Evolutionary conservation across 2,329 filamentous ascomycete species (phyloP).

Genomic region (Pestalotiopsis fici): DNA sequence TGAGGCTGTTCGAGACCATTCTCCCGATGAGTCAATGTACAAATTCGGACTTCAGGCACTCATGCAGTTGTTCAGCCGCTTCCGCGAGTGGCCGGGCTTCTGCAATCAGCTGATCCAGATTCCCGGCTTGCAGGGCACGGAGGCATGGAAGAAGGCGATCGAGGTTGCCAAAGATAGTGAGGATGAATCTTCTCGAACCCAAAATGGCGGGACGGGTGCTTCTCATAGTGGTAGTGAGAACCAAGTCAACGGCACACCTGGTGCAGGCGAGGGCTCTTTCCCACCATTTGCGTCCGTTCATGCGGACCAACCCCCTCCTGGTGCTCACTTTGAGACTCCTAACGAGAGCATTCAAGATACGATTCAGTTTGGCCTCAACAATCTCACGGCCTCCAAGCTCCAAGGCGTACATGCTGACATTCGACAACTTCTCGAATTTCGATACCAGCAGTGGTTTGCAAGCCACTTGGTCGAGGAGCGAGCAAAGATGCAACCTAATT

Average conservation of each 20-base stretch:
- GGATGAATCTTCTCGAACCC: constrained; percentile 58
- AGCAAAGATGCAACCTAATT: constrained; percentile 96
- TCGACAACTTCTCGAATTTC: constrained; percentile 73
- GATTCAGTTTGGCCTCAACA: constrained; percentile 95
- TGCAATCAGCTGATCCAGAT: constrained; percentile 84
- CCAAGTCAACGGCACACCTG: constrained; percentile 70
- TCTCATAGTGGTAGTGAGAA: constrained; percentile 43
- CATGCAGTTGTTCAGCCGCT: constrained; percentile 79
- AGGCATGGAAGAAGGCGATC: constrained; percentile 80
- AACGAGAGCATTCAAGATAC: constrained; percentile 85
- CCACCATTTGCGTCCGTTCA: constrained; percentile 79
- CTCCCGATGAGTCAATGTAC: constrained; percentile 88
- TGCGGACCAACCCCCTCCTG: constrained; percentile 67
- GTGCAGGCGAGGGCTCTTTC: constrained; percentile 55
- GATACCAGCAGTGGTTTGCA: constrained; percentile 95
- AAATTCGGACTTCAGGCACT: constrained; percentile 96
- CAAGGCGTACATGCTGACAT: constrained; percentile 83
- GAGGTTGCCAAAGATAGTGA: constrained; percentile 73
- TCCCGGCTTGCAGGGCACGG: constrained; percentile 78
- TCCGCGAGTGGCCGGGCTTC: constrained; percentile 94
- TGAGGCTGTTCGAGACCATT: constrained; percentile 88
- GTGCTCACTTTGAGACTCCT: constrained; percentile 76
- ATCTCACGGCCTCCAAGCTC: constrained; percentile 88
- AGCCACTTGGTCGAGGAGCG: constrained; percentile 93
- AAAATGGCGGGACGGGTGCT: constrained; percentile 48